phyloP scores from a whole-genome alignment of 805 yeast species.

The Myxozyma kluyveri region DNA sequence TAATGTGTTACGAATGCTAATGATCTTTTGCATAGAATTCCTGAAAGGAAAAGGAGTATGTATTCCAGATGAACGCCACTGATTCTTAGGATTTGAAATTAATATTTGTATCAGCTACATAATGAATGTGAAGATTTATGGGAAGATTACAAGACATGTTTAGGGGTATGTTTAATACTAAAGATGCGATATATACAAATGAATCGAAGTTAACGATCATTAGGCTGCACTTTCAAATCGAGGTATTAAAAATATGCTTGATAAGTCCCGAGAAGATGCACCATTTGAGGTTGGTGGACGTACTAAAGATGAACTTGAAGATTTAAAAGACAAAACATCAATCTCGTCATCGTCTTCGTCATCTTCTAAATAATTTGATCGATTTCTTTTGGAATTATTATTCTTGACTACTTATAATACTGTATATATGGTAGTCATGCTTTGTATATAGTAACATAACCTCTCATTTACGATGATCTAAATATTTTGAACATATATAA shows the following conservation, averaged over 20 bases:
- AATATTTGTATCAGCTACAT: slow-evolving; percentile 53
- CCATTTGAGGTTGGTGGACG: slow-evolving; percentile 74
- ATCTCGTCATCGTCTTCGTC: neutral
- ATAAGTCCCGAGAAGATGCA: slow-evolving; percentile 85
- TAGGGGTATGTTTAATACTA: slow-evolving; percentile 51
- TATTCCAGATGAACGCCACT: neutral
- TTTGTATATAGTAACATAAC: too few relatives aligned
- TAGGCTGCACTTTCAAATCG: slow-evolving; percentile 58
- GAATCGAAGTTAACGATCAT: too few relatives aligned
- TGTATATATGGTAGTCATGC: neutral
- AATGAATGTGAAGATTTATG: slow-evolving; percentile 91
- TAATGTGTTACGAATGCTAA: neutral
- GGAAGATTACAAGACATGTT: slow-evolving; percentile 85
- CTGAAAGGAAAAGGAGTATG: slow-evolving; percentile 49
- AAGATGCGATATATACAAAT: too few relatives aligned
- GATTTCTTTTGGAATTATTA: neutral
- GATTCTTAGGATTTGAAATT: neutral
- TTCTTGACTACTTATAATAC: neutral
- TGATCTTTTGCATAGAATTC: slow-evolving; percentile 37
- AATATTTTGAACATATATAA: too few relatives aligned
- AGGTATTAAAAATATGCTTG: slow-evolving; percentile 78
- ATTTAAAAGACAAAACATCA: neutral
- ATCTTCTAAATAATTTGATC: neutral
- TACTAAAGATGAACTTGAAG: slow-evolving; percentile 31
- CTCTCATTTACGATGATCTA: too few relatives aligned